A percentile compares a stretch with the other conserved stretches of the same genome.
Evolutionary conservation across 352 stramenopile species (phyloP).

Genomic region (Salisapilia sapeloensis): DNA sequence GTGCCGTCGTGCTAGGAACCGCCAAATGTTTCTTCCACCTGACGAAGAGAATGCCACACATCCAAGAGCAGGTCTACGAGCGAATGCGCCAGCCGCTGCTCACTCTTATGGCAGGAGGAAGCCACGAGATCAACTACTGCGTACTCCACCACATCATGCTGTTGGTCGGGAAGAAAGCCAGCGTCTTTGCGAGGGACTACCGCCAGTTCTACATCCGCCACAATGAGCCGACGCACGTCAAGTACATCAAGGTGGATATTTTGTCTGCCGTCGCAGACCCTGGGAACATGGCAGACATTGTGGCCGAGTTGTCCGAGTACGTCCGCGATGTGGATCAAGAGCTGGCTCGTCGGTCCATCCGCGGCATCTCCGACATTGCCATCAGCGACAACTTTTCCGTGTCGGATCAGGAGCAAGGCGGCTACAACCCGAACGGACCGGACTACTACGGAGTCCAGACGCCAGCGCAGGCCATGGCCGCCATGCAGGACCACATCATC

Average conservation of each 20-base stretch:
- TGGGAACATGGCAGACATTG: slow-evolving; percentile 90
- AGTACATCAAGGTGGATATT: slow-evolving; percentile 96
- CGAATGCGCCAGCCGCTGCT: slow-evolving; percentile 92
- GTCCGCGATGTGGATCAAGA: slow-evolving; percentile 90
- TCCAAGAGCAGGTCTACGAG: slow-evolving; percentile 79
- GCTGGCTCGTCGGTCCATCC: slow-evolving; percentile 84
- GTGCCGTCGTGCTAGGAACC: slow-evolving; percentile 90
- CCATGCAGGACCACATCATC: slow-evolving; percentile 77
- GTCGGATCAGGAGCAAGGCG: no score
- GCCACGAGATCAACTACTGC: slow-evolving; percentile 88
- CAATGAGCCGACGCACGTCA: slow-evolving; percentile 96
- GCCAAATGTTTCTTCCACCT: slow-evolving; percentile 96
- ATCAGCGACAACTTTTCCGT: slow-evolving; percentile 57
- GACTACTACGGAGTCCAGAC: slow-evolving; percentile 54
- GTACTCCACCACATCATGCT: slow-evolving; percentile 95
- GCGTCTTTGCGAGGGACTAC: slow-evolving; percentile 96
- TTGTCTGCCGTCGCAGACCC: slow-evolving; percentile 90
- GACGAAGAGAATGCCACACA: slow-evolving; percentile 84
- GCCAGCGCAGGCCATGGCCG: slow-evolving; percentile 36
- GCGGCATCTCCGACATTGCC: slow-evolving; percentile 88
- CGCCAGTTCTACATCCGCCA: slow-evolving; percentile 96
- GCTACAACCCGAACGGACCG: slow-evolving; percentile 25
- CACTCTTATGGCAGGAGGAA: slow-evolving; percentile 93
- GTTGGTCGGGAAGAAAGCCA: slow-evolving; percentile 88
- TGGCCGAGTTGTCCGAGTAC: slow-evolving; percentile 95